phyloP scores from a whole-genome alignment of 2,329 filamentous ascomycete species.

The Alternaria arbusti region DNA sequence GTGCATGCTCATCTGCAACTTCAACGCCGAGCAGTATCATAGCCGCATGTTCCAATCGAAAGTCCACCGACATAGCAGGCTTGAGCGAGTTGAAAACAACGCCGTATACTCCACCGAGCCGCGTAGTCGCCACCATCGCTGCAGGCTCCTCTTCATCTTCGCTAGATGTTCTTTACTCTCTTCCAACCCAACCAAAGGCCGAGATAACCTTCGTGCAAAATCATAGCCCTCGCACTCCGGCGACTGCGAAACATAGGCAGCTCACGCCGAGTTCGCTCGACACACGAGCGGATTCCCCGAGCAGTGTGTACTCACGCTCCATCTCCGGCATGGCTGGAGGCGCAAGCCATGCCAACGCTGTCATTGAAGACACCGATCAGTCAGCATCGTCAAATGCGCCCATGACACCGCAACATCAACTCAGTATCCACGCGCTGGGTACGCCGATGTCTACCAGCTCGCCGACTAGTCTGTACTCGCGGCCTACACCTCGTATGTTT shows the following conservation, averaged over 20 bases:
- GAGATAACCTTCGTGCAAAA: not conserved
- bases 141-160: not conserved
- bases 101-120: not conserved
- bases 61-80: not conserved
- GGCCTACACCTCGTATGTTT: not conserved
- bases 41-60: not conserved
- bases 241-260: not conserved
- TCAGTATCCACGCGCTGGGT: not conserved
- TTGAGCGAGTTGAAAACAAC: not conserved
- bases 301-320: constrained; percentile 11
- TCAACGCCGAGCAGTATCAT: not conserved
- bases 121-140: not conserved
- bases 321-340: not conserved
- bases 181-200: not conserved
- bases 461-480: not conserved
- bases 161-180: not conserved
- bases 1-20: not conserved
- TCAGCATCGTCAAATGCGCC: not conserved
- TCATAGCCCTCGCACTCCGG: not conserved
- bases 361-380: not conserved
- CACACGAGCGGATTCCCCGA: not conserved
- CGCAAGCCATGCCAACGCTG: not conserved
- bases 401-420: not conserved
- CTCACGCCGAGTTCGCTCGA: not conserved
- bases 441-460: not conserved